These are phyloP conservation scores for Oidiodendron maius DNA, from an alignment of 495 filamentous ascomycete genomes.

Conservation along the genomic window DNA sequence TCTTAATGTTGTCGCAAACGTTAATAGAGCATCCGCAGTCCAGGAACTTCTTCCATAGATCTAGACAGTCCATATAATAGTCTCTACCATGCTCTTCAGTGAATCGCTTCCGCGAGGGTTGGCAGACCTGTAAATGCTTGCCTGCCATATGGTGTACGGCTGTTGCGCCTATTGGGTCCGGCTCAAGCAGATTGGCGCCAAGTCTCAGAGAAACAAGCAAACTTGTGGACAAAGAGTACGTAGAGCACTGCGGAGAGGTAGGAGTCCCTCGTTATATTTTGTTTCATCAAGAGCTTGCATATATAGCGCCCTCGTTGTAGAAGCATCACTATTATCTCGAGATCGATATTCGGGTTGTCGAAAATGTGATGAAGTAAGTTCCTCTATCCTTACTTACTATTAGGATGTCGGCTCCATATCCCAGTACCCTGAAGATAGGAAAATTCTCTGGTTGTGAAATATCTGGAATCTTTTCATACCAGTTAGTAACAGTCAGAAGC, in stretches of 20 bases:
- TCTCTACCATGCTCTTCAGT: not conserved
- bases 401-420: too few species aligned
- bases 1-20: not conserved
- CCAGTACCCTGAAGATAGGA: too few species aligned
- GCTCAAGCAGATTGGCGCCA: not conserved
- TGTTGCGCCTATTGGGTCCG: not conserved
- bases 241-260: not conserved
- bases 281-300: not conserved
- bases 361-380: too few species aligned
- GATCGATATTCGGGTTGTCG: too few species aligned
- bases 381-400: too few species aligned
- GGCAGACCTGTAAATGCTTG: not conserved
- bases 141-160: not conserved
- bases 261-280: constrained; percentile 34
- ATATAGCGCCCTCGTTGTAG: too few species aligned
- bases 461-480: too few species aligned
- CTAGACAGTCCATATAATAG: not conserved
- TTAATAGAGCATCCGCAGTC: not conserved
- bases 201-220: not conserved
- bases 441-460: too few species aligned
- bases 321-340: too few species aligned
- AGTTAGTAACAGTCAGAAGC: too few species aligned
- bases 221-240: not conserved
- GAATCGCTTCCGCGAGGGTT: not conserved
- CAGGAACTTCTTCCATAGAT: not conserved